Evolutionary conservation across 257 asterid genomes (phyloP).

Genomic region (Solanum megistacrolobum): DNA sequence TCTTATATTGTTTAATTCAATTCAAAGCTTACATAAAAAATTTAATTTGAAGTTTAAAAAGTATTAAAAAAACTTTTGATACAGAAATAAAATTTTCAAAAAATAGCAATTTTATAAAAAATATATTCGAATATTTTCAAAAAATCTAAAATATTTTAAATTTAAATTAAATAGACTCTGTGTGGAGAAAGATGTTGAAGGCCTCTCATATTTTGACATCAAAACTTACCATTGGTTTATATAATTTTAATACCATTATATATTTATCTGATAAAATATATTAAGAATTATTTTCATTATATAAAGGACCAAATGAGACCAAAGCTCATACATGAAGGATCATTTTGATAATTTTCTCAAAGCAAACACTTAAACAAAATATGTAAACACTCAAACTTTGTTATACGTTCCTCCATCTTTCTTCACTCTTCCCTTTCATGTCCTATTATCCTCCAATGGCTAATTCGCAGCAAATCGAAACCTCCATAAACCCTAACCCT

Average conservation of each 20-base stretch:
- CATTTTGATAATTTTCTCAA: not conserved
- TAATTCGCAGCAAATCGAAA: conserved; percentile 15
- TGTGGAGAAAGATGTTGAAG: not conserved
- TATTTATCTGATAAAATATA: too few species aligned
- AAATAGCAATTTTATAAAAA: too few species aligned
- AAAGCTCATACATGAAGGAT: not conserved
- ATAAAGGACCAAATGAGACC: not conserved
- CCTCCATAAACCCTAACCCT: conserved; percentile 21
- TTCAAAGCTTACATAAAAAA: too few species aligned
- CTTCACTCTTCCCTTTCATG: not conserved
- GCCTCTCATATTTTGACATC: not conserved
- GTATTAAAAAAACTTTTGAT: too few species aligned
- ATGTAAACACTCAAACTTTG: not conserved
- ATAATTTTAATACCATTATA: not conserved
- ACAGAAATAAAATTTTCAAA: too few species aligned
- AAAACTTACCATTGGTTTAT: not conserved
- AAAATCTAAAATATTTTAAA: too few species aligned
- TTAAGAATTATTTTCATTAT: not conserved
- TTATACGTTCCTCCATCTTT: not conserved
- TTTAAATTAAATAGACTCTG: not conserved
- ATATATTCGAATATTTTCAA: too few species aligned
- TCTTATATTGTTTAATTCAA: too few species aligned
- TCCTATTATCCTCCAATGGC: conserved; percentile 7
- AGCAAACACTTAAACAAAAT: not conserved
- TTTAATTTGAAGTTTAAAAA: too few species aligned